A percentile compares a stretch with the other conserved stretches of the same genome.
Evolutionary conservation across 176 grass and related monocot genomes (phyloP).

Genomic region (Rhynchospora pubera): DNA sequence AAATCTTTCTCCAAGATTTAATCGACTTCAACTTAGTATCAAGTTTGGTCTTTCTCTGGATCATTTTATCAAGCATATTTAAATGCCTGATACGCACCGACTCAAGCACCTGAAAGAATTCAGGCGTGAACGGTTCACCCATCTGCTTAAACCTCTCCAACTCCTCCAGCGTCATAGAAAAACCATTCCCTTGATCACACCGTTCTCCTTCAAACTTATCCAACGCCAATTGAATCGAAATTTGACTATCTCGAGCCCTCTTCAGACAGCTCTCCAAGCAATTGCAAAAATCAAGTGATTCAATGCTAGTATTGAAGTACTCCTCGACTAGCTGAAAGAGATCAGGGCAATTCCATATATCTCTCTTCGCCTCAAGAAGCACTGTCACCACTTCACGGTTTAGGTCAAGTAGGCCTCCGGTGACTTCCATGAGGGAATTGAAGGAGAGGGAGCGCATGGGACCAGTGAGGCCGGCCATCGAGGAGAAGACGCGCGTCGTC

Average conservation of each 20-base stretch:
- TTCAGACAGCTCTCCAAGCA: slow-evolving; percentile 36
- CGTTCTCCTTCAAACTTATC: slow-evolving; percentile 13
- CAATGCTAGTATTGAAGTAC: slow-evolving; percentile 38
- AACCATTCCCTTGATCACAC: background rate
- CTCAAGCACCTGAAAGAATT: slow-evolving; percentile 31
- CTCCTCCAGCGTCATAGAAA: slow-evolving; percentile 23
- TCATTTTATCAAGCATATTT: slow-evolving; percentile 24
- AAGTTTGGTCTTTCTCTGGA: slow-evolving; percentile 20
- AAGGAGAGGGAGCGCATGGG: slow-evolving; percentile 29
- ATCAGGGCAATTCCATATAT: slow-evolving; percentile 33
- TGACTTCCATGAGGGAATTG: slow-evolving; percentile 34
- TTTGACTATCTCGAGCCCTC: slow-evolving; percentile 29
- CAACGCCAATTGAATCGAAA: slow-evolving; percentile 29
- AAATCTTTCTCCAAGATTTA: slow-evolving; percentile 32
- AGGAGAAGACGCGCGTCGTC: slow-evolving; percentile 26
- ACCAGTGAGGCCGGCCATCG: slow-evolving; percentile 17
- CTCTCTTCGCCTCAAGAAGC: slow-evolving; percentile 25
- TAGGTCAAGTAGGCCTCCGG: slow-evolving; percentile 19
- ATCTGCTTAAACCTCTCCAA: slow-evolving; percentile 28
- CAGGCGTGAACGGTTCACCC: slow-evolving; percentile 33
- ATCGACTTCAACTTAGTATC: slow-evolving; percentile 20
- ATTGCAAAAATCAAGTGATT: slow-evolving; percentile 35
- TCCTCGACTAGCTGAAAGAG: slow-evolving; percentile 32
- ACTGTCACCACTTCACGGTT: slow-evolving; percentile 28
- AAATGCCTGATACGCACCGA: slow-evolving; percentile 21